phyloP scores from a whole-genome alignment of 208 protist genomes.

The Leishmania turanica region DNA sequence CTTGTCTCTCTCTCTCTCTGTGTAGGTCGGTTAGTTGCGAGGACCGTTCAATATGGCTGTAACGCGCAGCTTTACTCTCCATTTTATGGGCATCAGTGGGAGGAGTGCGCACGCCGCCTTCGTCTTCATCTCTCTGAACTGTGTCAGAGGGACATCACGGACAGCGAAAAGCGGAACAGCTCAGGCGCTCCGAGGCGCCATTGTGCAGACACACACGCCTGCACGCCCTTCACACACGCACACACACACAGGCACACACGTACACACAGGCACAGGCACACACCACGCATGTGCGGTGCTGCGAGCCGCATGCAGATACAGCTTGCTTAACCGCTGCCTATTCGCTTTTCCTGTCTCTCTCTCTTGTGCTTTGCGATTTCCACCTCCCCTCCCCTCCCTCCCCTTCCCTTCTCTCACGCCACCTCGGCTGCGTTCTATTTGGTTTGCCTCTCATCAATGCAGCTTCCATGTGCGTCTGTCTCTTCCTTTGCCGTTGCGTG shows the following conservation, averaged over 20 bases:
- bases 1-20: neutral
- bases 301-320: neutral
- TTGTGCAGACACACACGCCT: neutral
- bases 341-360: neutral
- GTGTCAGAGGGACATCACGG: too few relatives aligned
- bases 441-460: too few relatives aligned
- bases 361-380: neutral
- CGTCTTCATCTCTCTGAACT: neutral
- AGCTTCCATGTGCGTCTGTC: too few relatives aligned
- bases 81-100: too few relatives aligned
- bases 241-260: too few relatives aligned
- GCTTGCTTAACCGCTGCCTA: neutral
- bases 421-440: too few relatives aligned
- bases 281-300: neutral
- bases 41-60: too few relatives aligned
- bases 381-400: too few relatives aligned
- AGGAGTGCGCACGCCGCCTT: neutral
- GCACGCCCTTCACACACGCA: too few relatives aligned
- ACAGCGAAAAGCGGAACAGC: neutral
- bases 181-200: neutral
- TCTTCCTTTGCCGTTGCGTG: neutral
- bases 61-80: too few relatives aligned
- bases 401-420: too few relatives aligned
- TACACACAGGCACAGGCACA: too few relatives aligned
- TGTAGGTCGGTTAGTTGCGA: neutral